A percentile compares a stretch with the other conserved stretches of the same genome.
Evolutionary conservation across 2,329 filamentous ascomycete species (phyloP).

Genomic region (Xylaria arbuscula): DNA sequence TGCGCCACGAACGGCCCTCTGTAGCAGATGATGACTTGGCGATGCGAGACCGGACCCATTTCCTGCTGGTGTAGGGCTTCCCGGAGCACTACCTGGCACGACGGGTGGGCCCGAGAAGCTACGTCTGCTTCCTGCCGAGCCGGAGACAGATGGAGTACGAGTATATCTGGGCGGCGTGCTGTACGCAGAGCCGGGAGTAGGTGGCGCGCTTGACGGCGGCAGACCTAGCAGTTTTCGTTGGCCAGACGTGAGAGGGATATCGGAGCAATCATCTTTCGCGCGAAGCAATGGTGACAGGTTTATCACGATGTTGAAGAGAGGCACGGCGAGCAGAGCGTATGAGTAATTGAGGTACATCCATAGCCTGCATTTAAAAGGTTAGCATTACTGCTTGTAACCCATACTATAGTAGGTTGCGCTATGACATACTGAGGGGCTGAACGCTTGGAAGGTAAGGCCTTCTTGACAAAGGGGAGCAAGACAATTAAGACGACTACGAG

Average conservation of each 20-base stretch:
- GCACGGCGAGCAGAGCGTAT: slow-evolving; percentile 64
- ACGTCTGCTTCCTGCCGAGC: slow-evolving; percentile 70
- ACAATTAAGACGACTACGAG: slow-evolving; percentile 49
- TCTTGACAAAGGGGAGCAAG: slow-evolving; percentile 36
- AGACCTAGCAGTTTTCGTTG: slow-evolving; percentile 89
- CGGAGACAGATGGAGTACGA: slow-evolving; percentile 73
- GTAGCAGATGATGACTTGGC: slow-evolving; percentile 69
- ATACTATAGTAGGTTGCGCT: background rate
- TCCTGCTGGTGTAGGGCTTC: slow-evolving; percentile 49
- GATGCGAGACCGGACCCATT: slow-evolving; percentile 51
- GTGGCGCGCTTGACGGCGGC: slow-evolving; percentile 69
- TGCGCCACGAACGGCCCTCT: slow-evolving; percentile 70
- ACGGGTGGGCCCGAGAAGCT: slow-evolving; percentile 69
- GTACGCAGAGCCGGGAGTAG: slow-evolving; percentile 77
- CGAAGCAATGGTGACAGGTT: slow-evolving; percentile 79
- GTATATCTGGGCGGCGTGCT: slow-evolving; percentile 90
- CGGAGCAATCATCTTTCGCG: slow-evolving; percentile 79
- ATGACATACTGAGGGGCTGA: slow-evolving; percentile 43
- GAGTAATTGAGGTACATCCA: slow-evolving; percentile 56
- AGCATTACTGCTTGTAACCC: slow-evolving; percentile 9
- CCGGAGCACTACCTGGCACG: slow-evolving; percentile 64
- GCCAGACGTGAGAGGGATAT: slow-evolving; percentile 90
- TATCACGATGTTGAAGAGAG: slow-evolving; percentile 75
- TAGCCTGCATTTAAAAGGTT: slow-evolving; percentile 38
- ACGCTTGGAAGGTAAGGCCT: slow-evolving; percentile 41